A percentile compares a stretch with the other conserved stretches of the same genome.
Evolutionary conservation across 176 grass and related monocot species (phyloP).

Genomic region (Juncus inflexus): DNA sequence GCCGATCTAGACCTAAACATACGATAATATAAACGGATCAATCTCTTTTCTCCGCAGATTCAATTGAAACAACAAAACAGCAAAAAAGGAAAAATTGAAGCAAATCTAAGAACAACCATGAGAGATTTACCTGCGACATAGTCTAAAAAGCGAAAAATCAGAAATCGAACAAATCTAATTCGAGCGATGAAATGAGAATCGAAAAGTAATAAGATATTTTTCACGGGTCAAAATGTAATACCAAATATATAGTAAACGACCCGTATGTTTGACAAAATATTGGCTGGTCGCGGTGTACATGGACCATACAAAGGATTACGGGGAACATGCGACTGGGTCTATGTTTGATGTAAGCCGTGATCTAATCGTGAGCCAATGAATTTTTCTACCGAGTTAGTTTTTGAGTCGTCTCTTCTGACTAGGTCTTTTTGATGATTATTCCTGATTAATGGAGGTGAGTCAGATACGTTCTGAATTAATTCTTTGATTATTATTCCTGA

Average conservation of each 20-base stretch:
- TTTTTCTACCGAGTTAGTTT: neutral
- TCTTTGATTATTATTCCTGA: no score
- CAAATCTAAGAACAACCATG: neutral
- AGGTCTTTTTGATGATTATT: no score
- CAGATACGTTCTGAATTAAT: no score
- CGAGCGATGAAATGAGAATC: neutral
- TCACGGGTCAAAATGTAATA: neutral
- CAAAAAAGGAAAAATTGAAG: neutral
- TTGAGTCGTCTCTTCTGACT: no score
- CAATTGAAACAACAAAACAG: no score
- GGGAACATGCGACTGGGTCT: neutral
- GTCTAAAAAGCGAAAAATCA: neutral
- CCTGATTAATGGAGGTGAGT: no score
- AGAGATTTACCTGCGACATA: neutral
- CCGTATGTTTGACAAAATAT: neutral
- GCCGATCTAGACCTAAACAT: no score
- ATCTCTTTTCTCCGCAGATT: no score
- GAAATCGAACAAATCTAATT: no score
- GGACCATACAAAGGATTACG: neutral
- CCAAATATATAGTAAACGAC: neutral
- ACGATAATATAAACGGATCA: no score
- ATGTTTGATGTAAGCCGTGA: conserved; percentile 14
- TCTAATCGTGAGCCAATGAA: neutral
- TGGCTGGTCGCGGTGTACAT: neutral
- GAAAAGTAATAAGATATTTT: neutral